phyloP scores from a whole-genome alignment of 1,284 basidiomycete genomes.

The Boletus sp. region DNA sequence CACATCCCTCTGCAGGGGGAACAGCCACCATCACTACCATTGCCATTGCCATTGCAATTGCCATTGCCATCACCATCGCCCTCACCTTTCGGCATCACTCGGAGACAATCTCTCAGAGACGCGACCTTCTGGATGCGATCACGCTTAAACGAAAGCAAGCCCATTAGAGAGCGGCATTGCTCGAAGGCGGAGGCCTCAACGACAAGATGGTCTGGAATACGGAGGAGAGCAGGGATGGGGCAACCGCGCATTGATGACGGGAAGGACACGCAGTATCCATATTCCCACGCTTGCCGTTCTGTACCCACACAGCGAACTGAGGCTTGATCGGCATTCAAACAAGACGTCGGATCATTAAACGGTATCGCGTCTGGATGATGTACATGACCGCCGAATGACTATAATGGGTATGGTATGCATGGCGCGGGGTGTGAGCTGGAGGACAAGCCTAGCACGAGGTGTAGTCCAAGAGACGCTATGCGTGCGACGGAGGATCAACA shows the following conservation, averaged over 20 bases:
- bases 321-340: background rate
- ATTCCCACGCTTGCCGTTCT: too few relatives aligned
- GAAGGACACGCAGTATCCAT: background rate
- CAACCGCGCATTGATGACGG: background rate
- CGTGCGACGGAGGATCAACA: too few relatives aligned
- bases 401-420: background rate
- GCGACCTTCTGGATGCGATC: conserved; percentile 36
- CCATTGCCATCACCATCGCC: conserved; percentile 24
- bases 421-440: too few relatives aligned
- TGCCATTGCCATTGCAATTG: conserved; percentile 29
- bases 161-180: conserved; percentile 37
- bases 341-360: background rate
- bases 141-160: conserved; percentile 33
- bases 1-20: conserved; percentile 41
- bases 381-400: background rate
- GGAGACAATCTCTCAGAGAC: conserved; percentile 38
- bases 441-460: too few relatives aligned
- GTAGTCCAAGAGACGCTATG: too few relatives aligned
- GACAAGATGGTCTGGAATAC: too few relatives aligned
- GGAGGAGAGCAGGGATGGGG: background rate
- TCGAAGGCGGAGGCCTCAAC: conserved; percentile 18
- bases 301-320: background rate
- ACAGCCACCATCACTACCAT: conserved; percentile 31
- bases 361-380: background rate
- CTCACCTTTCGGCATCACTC: conserved; percentile 16